A percentile compares a stretch with the other conserved stretches of the same genome.
These are phyloP conservation scores for Hydnum rufescens DNA, from an alignment of 768 basidiomycete genomes.

Conservation along the genomic window DNA sequence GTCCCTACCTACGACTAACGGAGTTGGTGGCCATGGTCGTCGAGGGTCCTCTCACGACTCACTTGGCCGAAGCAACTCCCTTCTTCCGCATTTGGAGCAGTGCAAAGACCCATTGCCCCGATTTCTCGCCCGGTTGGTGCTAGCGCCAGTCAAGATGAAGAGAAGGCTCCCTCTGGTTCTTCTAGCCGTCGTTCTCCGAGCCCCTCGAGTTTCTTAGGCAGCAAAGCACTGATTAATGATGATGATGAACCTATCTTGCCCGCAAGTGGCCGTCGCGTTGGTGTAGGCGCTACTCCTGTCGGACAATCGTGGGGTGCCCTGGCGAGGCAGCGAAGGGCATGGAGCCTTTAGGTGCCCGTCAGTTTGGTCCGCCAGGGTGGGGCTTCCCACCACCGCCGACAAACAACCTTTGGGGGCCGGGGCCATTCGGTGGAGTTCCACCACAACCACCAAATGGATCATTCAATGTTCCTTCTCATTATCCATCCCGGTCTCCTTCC, in stretches of 20 bases:
- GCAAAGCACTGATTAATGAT: slow-evolving; percentile 1
- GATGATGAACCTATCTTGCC: slow-evolving; percentile 1
- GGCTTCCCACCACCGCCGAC: not conserved
- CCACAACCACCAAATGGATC: not conserved
- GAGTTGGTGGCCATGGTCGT: not conserved
- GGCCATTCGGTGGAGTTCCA: slow-evolving; percentile 1
- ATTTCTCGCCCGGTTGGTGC: not conserved
- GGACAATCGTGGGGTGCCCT: not conserved
- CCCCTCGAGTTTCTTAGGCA: not conserved
- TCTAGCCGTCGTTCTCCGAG: not conserved
- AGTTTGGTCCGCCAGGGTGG: not conserved
- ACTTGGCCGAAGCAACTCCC: not conserved
- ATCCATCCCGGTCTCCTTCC: not conserved
- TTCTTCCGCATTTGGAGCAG: not conserved
- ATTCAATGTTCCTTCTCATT: not conserved
- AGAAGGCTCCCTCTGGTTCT: not conserved
- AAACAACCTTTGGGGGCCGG: slow-evolving; percentile 3
- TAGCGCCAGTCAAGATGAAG: not conserved
- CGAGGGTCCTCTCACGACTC: not conserved
- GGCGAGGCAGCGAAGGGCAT: not conserved
- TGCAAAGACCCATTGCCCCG: not conserved
- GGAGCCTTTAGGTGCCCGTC: not conserved
- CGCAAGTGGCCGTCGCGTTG: not conserved
- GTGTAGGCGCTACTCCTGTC: not conserved
- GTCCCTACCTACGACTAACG: not conserved